These are phyloP conservation scores for Hanseniaspora gamundiae DNA, from an alignment of 1,139 yeast genomes.

Conservation along the genomic window DNA sequence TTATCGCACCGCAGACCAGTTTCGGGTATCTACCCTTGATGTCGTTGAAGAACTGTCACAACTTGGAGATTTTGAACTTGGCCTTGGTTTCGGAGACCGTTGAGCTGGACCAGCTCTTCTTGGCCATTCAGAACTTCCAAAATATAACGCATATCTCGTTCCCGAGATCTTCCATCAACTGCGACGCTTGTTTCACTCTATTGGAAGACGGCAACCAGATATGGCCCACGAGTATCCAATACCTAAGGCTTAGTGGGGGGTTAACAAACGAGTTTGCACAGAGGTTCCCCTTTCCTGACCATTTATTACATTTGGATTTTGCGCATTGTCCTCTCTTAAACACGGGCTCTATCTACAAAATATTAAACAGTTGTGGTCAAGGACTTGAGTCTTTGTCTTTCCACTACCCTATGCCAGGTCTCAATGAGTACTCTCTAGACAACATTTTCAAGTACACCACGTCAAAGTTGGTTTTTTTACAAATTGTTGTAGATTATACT, in stretches of 20 bases:
- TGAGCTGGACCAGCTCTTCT: slow-evolving; percentile 65
- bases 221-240: slow-evolving; percentile 74
- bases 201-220: slow-evolving; percentile 21
- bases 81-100: slow-evolving; percentile 89
- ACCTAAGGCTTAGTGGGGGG: slow-evolving; percentile 77
- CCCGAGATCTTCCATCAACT: slow-evolving; percentile 78
- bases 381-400: slow-evolving; percentile 52
- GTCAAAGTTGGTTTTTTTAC: slow-evolving; percentile 39
- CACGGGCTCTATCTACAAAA: slow-evolving; percentile 46
- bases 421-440: slow-evolving; percentile 61
- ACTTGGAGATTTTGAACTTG: slow-evolving; percentile 56
- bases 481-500: slow-evolving; percentile 72
- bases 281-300: slow-evolving; percentile 53
- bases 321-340: slow-evolving; percentile 78
- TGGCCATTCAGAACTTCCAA: slow-evolving; percentile 52
- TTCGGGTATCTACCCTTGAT: slow-evolving; percentile 84
- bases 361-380: slow-evolving; percentile 53
- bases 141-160: slow-evolving; percentile 65
- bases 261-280: slow-evolving; percentile 68
- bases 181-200: slow-evolving; percentile 37
- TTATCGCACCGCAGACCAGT: slow-evolving; percentile 89
- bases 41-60: slow-evolving; percentile 58
- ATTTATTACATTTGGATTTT: slow-evolving; percentile 61
- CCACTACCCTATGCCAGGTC: slow-evolving; percentile 80
- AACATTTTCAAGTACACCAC: slow-evolving; percentile 67